Evolutionary conservation across 2,329 filamentous ascomycete species (phyloP), one percentile per base, ranked within the genome.

Genomic region (Chalara sp.): DNA sequence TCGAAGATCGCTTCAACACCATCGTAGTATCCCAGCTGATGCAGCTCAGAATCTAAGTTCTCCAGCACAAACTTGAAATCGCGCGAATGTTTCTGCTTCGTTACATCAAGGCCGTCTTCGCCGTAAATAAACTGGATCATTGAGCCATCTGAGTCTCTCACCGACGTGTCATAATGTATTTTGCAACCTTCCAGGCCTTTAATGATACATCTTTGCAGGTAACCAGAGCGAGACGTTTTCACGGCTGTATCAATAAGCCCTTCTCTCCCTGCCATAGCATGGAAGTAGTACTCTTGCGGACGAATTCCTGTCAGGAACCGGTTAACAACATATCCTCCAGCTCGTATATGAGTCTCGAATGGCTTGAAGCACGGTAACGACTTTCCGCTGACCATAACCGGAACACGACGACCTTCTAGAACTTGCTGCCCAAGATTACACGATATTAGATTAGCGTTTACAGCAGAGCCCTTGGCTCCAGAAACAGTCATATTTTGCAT

Each of bases 401-500:
- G 93, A 13, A 99, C 95, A 72, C 93, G 82, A 52, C 92, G 83
- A 65, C 93, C 91, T 76, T 99, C 93, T 61, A 99, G 71, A 72
- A 96, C 89, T 67, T 99, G 93, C 66, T 99, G 93, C 47, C 93
- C 93, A 40, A 99, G 79, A 65, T 99, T 96, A 69, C 92, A 97
- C 30, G 92, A 97, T 68, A 99, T 99, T 54, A 96, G 81, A 63
- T 95, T 96, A 47, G 93, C 93, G 66, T 99, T 99, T 69, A 99
- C 93, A 62, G 81, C 76, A 49, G 82, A 87, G 66, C 93, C 93
- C 72, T 99, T 99, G 47, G 93, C 93, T 68, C 93, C 93, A 51
- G 93, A 96, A 11, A 86, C 87, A 28, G 93, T 99, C 93, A 99
- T 99, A 58, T 88, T 83, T 75, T 99, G 93, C 92, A 99, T 99